A percentile compares a stretch with the other conserved stretches of the same genome.
These are phyloP conservation scores for Phytophthora lateralis DNA, from an alignment of 352 stramenopile species.

Conservation along the genomic window DNA sequence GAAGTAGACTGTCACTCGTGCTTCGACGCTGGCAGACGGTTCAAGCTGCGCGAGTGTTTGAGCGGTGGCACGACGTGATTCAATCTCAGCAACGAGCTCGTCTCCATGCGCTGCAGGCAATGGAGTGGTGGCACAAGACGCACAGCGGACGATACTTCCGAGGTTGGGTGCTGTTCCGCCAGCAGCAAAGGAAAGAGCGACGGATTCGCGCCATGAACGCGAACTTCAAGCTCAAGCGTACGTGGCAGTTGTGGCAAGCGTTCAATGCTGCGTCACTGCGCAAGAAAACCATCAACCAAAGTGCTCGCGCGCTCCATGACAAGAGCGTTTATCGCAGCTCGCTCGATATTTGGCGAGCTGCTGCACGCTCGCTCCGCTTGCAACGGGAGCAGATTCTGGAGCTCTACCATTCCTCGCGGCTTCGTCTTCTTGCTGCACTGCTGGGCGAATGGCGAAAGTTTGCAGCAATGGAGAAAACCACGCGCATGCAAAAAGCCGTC, in stretches of 20 bases:
- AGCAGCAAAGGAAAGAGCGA: constrained; percentile 8
- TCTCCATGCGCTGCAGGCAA: constrained; percentile 23
- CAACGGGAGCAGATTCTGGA: constrained; percentile 31
- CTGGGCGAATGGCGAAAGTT: constrained; percentile 38
- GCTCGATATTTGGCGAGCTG: constrained; percentile 18
- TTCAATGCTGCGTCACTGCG: constrained; percentile 2
- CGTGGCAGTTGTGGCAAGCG: constrained; percentile 18
- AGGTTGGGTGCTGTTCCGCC: constrained; percentile 28
- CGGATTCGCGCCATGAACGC: constrained; percentile 15
- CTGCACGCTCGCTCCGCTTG: constrained; percentile 4
- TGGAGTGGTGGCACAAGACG: constrained; percentile 37
- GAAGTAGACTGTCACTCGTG: background rate
- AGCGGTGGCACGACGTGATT: constrained; percentile 16
- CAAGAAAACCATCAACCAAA: constrained; percentile 1
- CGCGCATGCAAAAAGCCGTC: constrained; percentile 32
- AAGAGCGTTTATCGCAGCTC: background rate
- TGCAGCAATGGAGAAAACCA: constrained; percentile 20
- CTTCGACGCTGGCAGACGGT: constrained; percentile 36
- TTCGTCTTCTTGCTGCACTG: constrained; percentile 33
- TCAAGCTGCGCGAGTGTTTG: constrained; percentile 18
- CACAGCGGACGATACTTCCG: constrained; percentile 19
- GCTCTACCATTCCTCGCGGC: constrained; percentile 36
- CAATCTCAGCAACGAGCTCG: constrained; percentile 14
- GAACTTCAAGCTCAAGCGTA: constrained; percentile 11
- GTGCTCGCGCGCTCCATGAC: background rate